Evolutionary conservation across 1,139 yeast species (phyloP), one percentile per base, ranked within the genome.

Genomic region (Protomyces inundatus): DNA sequence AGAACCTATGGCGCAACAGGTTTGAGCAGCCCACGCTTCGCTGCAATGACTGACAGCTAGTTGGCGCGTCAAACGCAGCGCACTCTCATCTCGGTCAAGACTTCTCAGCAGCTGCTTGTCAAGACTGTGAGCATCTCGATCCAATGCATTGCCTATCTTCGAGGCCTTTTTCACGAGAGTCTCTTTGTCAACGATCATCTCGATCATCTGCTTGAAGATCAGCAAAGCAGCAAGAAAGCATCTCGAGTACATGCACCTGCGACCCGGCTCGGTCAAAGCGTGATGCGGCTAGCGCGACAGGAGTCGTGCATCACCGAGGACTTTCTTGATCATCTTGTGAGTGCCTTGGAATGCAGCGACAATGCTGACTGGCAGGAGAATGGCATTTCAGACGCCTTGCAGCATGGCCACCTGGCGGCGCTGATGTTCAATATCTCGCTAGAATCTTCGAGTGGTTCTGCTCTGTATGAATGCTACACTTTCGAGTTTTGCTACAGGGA

Each of bases 251-350:
- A 16, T 23, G 14, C 33, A 33, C 35, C 36, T 1, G 30, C 30
- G 30, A 4, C 50, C 9, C 9, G 34, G 12, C 36, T 30, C 14
- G 60, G 63, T 2, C 61, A 66, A 39, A 61, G 68, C 6, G 62
- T 81, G 9, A 83, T 82, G 70, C 78, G 79, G 7, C 71, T 83
- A 50, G 73, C 75, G 3, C 75, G 75, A 55, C 84, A 84, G 0
- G 74, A 73, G 45, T 76, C 81, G 1, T 70, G 70, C 9, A 80
- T 79, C 61, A 82, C 78, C 4, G 84, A 82, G 69, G 65, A 69
- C 12, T 74, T 83, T 50, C 71, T 82, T 33, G 76, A 79, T 64
- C 83, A 86, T 84, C 70, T 84, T 36, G 84, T 65, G 16, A 14
- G 23, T n/a, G 23, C 4, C 16, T 30, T 32, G 30, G 9, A 39